phyloP scores from a whole-genome alignment of 2,329 filamentous ascomycete species.

The Dactylellina parvicollis region DNA sequence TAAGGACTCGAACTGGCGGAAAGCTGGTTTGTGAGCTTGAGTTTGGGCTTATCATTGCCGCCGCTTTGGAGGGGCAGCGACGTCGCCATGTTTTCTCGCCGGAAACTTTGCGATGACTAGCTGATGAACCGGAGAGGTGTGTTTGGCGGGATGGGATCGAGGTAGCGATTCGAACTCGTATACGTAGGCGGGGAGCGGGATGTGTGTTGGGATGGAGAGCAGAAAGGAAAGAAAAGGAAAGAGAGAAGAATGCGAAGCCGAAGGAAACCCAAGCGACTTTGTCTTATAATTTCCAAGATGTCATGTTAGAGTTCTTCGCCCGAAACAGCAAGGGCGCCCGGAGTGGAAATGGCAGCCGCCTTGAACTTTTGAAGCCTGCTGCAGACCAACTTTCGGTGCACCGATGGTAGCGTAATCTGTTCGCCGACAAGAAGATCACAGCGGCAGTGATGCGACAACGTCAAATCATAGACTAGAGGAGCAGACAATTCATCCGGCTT shows the following conservation, averaged over 20 bases:
- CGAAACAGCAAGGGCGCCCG: conserved; percentile 26
- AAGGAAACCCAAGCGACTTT: conserved; percentile 3
- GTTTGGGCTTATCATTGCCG: conserved; percentile 47
- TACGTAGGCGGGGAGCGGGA: not conserved
- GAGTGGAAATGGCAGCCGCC: conserved; percentile 4
- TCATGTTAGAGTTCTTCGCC: conserved; percentile 20
- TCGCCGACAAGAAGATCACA: not conserved
- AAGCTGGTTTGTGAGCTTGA: conserved; percentile 56
- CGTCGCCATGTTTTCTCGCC: conserved; percentile 29
- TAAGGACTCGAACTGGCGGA: conserved; percentile 57
- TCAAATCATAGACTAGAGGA: too few relatives aligned
- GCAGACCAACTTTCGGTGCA: too few relatives aligned
- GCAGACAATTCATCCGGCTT: too few relatives aligned
- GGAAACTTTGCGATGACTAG: not conserved
- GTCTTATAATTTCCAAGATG: conserved; percentile 30
- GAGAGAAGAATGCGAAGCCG: not conserved
- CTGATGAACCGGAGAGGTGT: not conserved
- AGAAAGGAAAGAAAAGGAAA: conserved; percentile 5
- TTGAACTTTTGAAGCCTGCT: not conserved
- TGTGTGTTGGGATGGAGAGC: not conserved
- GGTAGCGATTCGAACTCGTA: conserved; percentile 5
- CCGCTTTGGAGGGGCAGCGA: conserved; percentile 40
- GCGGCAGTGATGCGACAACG: too few relatives aligned
- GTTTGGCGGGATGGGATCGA: not conserved
- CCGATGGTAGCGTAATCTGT: too few relatives aligned